Evolutionary conservation across 1,139 yeast species (phyloP).

Genomic region (Sugiyamaella novakii): DNA sequence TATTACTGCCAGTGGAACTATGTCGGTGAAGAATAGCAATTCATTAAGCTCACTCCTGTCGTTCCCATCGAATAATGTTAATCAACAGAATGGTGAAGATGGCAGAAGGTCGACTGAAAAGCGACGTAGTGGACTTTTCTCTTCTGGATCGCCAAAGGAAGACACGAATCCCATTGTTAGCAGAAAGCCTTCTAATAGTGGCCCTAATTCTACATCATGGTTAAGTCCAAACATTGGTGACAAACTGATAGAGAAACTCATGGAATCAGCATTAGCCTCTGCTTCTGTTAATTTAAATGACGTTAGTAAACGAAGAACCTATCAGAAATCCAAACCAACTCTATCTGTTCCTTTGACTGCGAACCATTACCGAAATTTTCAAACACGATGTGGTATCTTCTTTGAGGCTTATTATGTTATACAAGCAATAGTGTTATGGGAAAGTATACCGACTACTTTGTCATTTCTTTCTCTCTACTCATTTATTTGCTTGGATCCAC

Average conservation of each 20-base stretch:
- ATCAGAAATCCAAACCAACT: slow-evolving; percentile 66
- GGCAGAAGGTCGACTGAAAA: background rate
- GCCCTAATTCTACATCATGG: slow-evolving; percentile 4
- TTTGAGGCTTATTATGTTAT: slow-evolving; percentile 49
- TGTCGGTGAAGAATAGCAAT: background rate
- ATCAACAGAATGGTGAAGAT: background rate
- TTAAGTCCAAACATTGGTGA: slow-evolving; percentile 9
- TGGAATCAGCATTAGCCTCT: slow-evolving; percentile 12
- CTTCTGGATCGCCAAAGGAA: background rate
- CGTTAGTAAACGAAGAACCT: slow-evolving; percentile 47
- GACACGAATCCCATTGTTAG: background rate
- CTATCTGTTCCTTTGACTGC: slow-evolving; percentile 71
- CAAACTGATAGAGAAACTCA: slow-evolving; percentile 4
- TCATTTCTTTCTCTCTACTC: slow-evolving; percentile 60
- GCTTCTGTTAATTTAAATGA: background rate
- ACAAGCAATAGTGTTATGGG: slow-evolving; percentile 68
- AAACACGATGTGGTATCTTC: slow-evolving; percentile 57
- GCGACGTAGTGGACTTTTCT: background rate
- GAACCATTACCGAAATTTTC: slow-evolving; percentile 64
- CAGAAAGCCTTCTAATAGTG: background rate
- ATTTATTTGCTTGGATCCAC: slow-evolving; percentile 64
- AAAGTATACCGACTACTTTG: slow-evolving; percentile 61
- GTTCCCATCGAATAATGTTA: background rate
- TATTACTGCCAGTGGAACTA: background rate
- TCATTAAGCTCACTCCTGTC: background rate